Evolutionary conservation across 345 rosid genomes (phyloP), one percentile per base, ranked within the genome.

Genomic region (Pistacia integerrima): DNA sequence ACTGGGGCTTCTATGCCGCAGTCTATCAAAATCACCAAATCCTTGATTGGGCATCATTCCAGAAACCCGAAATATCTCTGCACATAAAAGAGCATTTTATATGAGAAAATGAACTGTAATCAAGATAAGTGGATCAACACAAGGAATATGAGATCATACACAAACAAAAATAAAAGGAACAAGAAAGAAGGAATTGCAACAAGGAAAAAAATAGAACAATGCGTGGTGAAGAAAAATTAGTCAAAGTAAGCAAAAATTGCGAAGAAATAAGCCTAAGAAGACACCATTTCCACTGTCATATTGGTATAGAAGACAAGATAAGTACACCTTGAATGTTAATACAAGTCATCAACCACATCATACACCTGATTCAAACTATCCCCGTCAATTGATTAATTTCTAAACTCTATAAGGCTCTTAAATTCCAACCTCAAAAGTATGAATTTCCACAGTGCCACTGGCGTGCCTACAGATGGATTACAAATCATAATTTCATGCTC

Each of bases 1-100:
- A 85, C 98, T 91, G 30, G 98, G 97, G 82, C 97, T 94, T 86
- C 98, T 90, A 79, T 94, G 94, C 75, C 97, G 78, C 82, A 94
- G 75, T 81, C 97, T 78, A 85, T 94, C 98, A 64, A 91, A 77
- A 78, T 94, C 97, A 30, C 87, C 89, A 82, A 89, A 92, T 12
- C 92, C 98, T 90, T 91, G 97, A 87, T 90, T 94, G 70, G 94
- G 88, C 89, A 87, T 86, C 93, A 92, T 87, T 70, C 93, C 94
- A 4, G 91, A 88, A 30, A 92, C 92, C 65, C 97, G 88, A 61
- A 87, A 91, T 62, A 95, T 93, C 81, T 95, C 99, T 96, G 89
- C 86, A 82, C 69, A 82, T 22, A 74, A 77, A 77, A 59, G 57
- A 77, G 54, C 41, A 78, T 41, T 33, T 70, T 17, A 41, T 65